Evolutionary conservation across 805 yeast genomes (phyloP), one percentile per base, ranked within the genome.

Genomic region (Ogataea glucozyma): DNA sequence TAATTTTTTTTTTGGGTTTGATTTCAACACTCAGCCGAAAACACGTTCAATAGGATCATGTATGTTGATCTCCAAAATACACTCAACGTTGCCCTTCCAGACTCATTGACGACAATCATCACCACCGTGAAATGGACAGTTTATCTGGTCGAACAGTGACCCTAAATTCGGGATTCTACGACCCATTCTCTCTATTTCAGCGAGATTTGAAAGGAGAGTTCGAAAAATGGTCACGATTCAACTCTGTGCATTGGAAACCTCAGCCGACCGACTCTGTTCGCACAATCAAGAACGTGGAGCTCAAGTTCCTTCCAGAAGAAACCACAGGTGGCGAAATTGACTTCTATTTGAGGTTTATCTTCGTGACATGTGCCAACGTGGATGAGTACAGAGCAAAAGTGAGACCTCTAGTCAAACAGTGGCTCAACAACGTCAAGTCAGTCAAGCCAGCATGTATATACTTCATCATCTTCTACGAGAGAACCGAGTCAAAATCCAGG

Each of bases 371-470:
- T 46, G 80, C 78, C 4, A 78, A 76, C 32, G 61, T 84, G 14
- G 98, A 91, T 12, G 78, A 78, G 1, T 91, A 91, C 61, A 71
- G 95, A 46, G 62, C 84, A 0, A 86, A 83, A 54, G 88, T 85
- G 1, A 75, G 99, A 29, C 96, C 95, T 1, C 67, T 88, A 51
- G 78, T 90, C 17, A 75, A 73, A 36, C 93, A 85, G 51, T 93
- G 99, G 98, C 67, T 86, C 19, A 69, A 73, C 41, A 53, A 70
- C 32, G 52, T 69, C 49, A 52, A 67, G 45, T 43, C 66, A 57
- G 38, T 76, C 42, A 72, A 76, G 2, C 75, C 83, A 8, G 82
- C 80, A 38, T 80, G 89, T 7, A 50, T 54, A 9, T 53, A 58
- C 83, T 67, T 76, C 47, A 71, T 88, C 4, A 62, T 87, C 0